Evolutionary conservation across 2,329 filamentous ascomycete genomes (phyloP), one percentile per base, ranked within the genome.

Genomic region (Pseudocercospora cruenta): DNA sequence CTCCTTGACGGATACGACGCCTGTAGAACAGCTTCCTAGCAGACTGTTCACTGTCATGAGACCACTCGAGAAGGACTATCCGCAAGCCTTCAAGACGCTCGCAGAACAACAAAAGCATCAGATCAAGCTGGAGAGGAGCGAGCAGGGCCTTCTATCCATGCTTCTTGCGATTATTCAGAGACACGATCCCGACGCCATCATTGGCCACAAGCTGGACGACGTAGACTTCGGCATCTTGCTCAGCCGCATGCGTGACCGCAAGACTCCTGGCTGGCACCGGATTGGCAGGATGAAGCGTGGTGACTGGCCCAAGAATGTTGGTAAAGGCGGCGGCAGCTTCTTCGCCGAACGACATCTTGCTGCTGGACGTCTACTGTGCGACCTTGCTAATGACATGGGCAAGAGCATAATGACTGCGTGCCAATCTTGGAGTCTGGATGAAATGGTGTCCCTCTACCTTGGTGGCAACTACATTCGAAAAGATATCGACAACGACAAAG

Each of bases 401-500:
- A 98, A 97, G 83, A 97, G 94, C 10, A 87, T 93, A 70, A 98
- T 98, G 94, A 90, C 87, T 73, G 97, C 96, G 81, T 99, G 95
- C 78, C 94, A 97, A 79, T 96, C 94, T 2, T 99, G 95, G 95
- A 97, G 91, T 78, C 84, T 99, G 78, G 96, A 94, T 1, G 95
- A 99, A 79, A 99, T 99, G 94, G 96, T 93, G 78, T 92, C 90
- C 69, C 85, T 98, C 16, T 96, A 97, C 71, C 88, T 99, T 4
- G 86, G 88, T 33, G 87, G 87, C 26, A 87, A 88, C 64, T 90
- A 90, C 75, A 84, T 84, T 49, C 90, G 95, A 49, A 88, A 90
- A 63, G 95, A 99, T 43, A 81, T 99, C 33, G 94, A 99, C 77
- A 94, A 91, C 72, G 95, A 98, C 72, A 88, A 84, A 60, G 93